Evolutionary conservation across 1,284 basidiomycete genomes (phyloP), one percentile per base, ranked within the genome.

Genomic region (Pisolithus thermaeus): DNA sequence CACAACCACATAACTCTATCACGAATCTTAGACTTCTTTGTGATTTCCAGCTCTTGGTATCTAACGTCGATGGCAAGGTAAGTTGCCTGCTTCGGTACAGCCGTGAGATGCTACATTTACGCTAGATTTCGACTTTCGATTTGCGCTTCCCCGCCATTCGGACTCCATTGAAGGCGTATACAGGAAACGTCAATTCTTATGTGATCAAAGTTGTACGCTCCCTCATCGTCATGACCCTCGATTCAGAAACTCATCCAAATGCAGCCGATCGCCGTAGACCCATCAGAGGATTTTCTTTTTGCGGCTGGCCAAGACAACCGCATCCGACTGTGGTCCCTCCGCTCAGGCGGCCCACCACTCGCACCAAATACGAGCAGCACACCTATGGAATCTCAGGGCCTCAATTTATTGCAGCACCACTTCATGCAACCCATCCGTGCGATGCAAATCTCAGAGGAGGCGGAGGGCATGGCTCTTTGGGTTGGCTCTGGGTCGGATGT

Each of bases 291-390:
- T 45, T 82, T 86, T 56, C 60, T 93, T 14, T 91, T 91, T 59
- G 82, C 82, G 4, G 84, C 83, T 1, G 89, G 88, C 3, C 76
- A 83, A 63, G 80, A 85, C 72, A 60, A 74, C 58, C 67, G 76
- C 57, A 71, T 88, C 64, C 74, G 83, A 25, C 76, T 74, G 1
- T 90, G 87, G 87, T 84, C 83, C 3, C 61, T 89, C 6, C 71
- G 65, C 6, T 77, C 74, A 4, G 86, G 84, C 6, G 65, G 67
- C 2, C 36, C 57, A 11, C 67, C 70, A 7, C 62, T 82, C 25
- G 48, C 55, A 43, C 59, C 64, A n/a, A 51, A 49, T 25, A 16
- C 25, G 8, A 49, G 47, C 18, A 47, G 23, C 49, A 5, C 27
- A 20, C 40, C 51, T 44, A 7, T 38, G 39, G 25, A 18, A 51